Base-by-base conservation (phyloP, 371 early-diverging fungal genomes). In the Blastocladiella emersonii region DNA sequence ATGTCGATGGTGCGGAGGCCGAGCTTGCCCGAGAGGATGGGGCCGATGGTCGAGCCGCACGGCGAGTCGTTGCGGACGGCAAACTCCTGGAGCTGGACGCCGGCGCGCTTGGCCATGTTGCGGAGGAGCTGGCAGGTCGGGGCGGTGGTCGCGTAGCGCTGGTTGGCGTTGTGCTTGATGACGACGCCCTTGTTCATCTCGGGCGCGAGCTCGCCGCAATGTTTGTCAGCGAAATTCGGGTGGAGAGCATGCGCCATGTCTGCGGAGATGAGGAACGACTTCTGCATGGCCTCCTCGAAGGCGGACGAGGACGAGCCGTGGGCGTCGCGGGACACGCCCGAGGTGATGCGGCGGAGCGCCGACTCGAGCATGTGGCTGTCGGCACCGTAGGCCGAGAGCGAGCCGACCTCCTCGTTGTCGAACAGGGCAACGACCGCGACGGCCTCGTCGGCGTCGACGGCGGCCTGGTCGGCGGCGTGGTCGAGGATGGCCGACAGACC, bases 371-470 rank as follows among this genome's bases (percentile, higher is more conserved):
- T 74, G 63, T 88, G 86, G 12, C 94, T 93, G 69, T 89, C 89
- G 25, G 98, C 98, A 53, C 98, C 98, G 66, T 92, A 86, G 7
- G 94, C 93, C 32, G 93, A 88, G n/a, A 72, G 72, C 41, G 93
- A 93, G n/a, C 98, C 98, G 55, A 97, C 83, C 68, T 98, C 98
- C 76, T 98, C 98, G 74, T 96, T 93, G 73, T 97, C 98, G 70
- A 97, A 98, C 19, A 95, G 79, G 19, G 89, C 83, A 27, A 91
- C 81, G 63, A 98, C 71, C 64, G 94, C 89, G 63, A 96, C 83
- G 63, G 86, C 81, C 61, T 85, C 68, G 43, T 94, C 91, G 34
- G 76, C 70, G n/a, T 71, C 79, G 44, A 88, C 62, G 39, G 74
- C 67, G 25, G 74, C 73, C 19, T 61, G 64, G 55, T 65, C 71